Base-by-base conservation (phyloP, 305 asterid species). In the Solanum chacoense region DNA sequence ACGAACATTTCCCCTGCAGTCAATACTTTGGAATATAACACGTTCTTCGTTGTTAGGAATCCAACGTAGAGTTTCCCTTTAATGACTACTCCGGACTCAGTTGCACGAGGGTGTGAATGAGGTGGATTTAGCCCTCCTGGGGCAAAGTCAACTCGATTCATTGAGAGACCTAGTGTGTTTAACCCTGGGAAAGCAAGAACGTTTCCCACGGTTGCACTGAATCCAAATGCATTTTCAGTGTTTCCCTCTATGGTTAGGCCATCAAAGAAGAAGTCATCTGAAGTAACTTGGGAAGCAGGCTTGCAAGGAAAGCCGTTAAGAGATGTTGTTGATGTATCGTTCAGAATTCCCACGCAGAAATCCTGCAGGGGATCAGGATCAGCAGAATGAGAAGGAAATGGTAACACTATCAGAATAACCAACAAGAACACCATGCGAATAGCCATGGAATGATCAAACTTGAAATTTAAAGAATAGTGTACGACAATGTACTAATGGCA, bases 331-430 rank as follows among this genome's bases (percentile, higher is more conserved):
- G 73, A 11, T 16, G 87, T 35, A 35, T 40, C 37, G 45, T 80
- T 71, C 20, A 91, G 34, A 79, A 92, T 92, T 6, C 93, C 96
- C 1, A 93, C 87, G 85, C 97, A 95, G 88, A 94, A 94, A 87
- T 94, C 98, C 88, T 94, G 96, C 26, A 95, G 16, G 5, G 94
- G 93, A 79, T 91, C 94, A 31, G 98, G 96, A 85, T 95, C 96
- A 5, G 95, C 87, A 0, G 89, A 91, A 16, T 65, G 88, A 29
- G 92, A 91, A 85, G 94, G 91, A 3, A 84, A 77, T 32, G 93
- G 94, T 7, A 89, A 78, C 14, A 87, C 59, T 18, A 85, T 5
- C 11, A 86, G 8, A 22, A 85, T 35, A 38, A 36, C 8, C 10
- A 79, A 16, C 59, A 77, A 35, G 18, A n/a, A 69, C 11, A 26